A percentile compares a stretch with the other conserved stretches of the same genome.
These are phyloP conservation scores for Globisporangium cystogenes DNA, from an alignment of 352 stramenopile genomes.

Conservation along the genomic window DNA sequence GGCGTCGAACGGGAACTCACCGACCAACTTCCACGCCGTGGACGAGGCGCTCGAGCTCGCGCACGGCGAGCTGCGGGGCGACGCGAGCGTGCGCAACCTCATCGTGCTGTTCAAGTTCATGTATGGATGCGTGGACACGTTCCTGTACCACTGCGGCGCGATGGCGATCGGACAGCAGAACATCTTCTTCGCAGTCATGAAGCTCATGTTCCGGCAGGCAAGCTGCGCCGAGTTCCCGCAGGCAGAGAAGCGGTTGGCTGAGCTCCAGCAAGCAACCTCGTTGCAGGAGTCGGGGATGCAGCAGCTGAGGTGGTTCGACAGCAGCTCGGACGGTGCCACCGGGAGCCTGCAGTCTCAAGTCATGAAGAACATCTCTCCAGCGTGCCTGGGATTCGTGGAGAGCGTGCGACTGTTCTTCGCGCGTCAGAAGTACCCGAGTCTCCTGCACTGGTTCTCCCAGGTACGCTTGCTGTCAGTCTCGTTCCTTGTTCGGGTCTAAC, in stretches of 20 bases:
- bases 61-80: constrained; percentile 10
- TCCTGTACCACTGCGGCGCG: constrained; percentile 67
- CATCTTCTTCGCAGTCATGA: constrained; percentile 64
- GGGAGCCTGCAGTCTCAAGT: constrained; percentile 1
- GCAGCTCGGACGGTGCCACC: not conserved
- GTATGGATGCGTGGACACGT: constrained; percentile 75
- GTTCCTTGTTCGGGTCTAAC: too few species aligned
- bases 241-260: constrained; percentile 30
- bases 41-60: constrained; percentile 35
- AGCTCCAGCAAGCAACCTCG: constrained; percentile 7
- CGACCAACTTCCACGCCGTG: constrained; percentile 29
- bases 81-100: constrained; percentile 18
- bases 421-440: constrained; percentile 72
- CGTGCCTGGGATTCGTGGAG: constrained; percentile 56
- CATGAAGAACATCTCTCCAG: constrained; percentile 25
- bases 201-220: constrained; percentile 76
- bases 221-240: constrained; percentile 53
- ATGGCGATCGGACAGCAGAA: constrained; percentile 77
- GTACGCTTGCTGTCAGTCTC: constrained; percentile 18
- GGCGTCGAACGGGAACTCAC: constrained; percentile 3
- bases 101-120: constrained; percentile 74
- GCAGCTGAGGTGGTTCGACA: constrained; percentile 8
- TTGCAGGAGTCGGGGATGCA: not conserved
- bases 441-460: constrained; percentile 81
- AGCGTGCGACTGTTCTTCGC: constrained; percentile 78